phyloP scores from a whole-genome alignment of 257 asterid genomes.

The Penstemon barbatus region DNA sequence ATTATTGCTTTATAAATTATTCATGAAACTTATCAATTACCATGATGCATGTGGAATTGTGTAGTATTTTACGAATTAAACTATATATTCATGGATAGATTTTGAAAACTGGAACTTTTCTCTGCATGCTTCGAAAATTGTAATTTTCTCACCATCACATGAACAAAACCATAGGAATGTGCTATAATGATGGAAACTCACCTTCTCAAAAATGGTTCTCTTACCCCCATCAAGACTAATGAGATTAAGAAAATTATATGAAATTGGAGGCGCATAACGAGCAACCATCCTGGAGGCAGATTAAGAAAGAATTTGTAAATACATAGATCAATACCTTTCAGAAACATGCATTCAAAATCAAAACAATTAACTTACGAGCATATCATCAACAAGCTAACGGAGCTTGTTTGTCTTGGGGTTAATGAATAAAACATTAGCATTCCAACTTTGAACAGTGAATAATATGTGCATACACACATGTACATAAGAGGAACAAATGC shows the following conservation, averaged over 20 bases:
- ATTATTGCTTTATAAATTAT: too few species aligned
- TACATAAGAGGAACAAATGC: constrained; percentile 94
- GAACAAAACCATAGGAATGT: constrained; percentile 18
- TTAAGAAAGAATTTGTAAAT: constrained; percentile 20
- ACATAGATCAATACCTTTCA: constrained; percentile 4
- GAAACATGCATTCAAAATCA: constrained; percentile 17
- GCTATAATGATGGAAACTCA: constrained; percentile 36
- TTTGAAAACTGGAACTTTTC: too few species aligned
- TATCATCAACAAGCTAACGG: constrained; percentile 97
- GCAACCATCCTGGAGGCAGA: constrained; percentile 88
- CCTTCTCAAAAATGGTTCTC: constrained; percentile 88
- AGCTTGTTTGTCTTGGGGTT: constrained; percentile 87
- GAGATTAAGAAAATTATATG: constrained; percentile 96
- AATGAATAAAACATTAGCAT: constrained; percentile 94
- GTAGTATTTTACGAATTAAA: too few species aligned
- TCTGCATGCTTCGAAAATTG: not conserved
- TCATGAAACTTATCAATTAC: too few species aligned
- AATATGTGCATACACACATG: constrained; percentile 97
- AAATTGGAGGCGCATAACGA: constrained; percentile 98
- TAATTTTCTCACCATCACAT: not conserved
- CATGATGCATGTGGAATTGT: too few species aligned
- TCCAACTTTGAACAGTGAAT: constrained; percentile 90
- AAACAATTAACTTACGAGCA: constrained; percentile 77
- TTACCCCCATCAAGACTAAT: constrained; percentile 71
- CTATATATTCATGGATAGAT: too few species aligned